phyloP scores from a whole-genome alignment of 768 basidiomycete genomes.

The Phanerodontia chrysosporium region DNA sequence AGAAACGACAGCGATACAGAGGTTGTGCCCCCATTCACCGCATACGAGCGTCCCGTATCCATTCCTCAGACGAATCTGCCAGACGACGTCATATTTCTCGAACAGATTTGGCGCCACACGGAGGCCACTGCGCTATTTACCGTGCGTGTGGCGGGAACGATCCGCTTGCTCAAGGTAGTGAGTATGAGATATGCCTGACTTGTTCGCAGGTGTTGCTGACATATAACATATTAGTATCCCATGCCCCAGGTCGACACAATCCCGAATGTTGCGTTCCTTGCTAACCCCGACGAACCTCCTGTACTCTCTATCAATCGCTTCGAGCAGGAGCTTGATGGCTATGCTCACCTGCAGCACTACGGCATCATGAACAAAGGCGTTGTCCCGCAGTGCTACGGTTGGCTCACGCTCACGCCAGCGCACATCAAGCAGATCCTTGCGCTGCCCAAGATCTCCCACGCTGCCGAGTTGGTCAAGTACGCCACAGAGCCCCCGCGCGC shows the following conservation, averaged over 20 bases:
- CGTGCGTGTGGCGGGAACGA: no score
- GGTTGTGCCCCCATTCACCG: neutral
- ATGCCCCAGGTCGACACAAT: neutral
- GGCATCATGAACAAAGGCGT: slow-evolving; percentile 10
- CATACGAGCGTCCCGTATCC: neutral
- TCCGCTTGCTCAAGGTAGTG: no score
- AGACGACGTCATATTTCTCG: neutral
- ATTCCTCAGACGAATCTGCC: neutral
- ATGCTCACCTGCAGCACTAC: slow-evolving; percentile 13
- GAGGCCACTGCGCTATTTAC: no score
- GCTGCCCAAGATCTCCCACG: neutral
- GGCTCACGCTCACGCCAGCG: slow-evolving; percentile 12
- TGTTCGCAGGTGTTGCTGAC: no score
- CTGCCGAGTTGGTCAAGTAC: neutral
- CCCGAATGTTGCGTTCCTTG: neutral
- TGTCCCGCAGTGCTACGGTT: slow-evolving; percentile 16
- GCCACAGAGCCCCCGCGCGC: neutral
- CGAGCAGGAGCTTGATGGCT: slow-evolving; percentile 5
- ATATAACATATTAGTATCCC: no score
- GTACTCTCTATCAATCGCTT: slow-evolving; percentile 1
- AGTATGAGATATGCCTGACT: no score
- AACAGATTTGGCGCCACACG: neutral
- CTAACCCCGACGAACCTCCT: no score
- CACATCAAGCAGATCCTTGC: neutral
- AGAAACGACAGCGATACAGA: neutral